A percentile compares a stretch with the other conserved stretches of the same genome.
Conservation (phyloP, 495 filamentous ascomycete species). For the Penicillium cinerascens region DNA sequence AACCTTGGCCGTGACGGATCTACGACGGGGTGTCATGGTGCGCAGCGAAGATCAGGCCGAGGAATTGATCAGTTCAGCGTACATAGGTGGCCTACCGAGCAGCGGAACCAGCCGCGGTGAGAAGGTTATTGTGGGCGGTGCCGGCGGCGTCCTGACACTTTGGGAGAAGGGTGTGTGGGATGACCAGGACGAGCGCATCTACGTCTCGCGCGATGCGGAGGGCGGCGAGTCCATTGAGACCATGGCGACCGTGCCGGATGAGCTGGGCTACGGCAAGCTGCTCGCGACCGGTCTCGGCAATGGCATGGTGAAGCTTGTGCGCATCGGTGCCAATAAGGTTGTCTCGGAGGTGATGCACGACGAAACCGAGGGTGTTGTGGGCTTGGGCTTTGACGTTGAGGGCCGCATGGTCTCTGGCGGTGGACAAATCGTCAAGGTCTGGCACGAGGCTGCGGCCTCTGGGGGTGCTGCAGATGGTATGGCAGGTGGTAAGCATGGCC, state of each 20-base stretch:
- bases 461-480: constrained; percentile 39
- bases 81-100: constrained; percentile 64
- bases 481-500: constrained; percentile 30
- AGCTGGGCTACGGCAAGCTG: constrained; percentile 62
- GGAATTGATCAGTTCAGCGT: constrained; percentile 75
- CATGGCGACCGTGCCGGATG: constrained; percentile 62
- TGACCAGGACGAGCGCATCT: constrained; percentile 85
- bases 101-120: constrained; percentile 62
- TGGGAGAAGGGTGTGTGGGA: constrained; percentile 96
- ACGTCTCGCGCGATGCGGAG: constrained; percentile 54
- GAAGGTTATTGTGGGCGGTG: constrained; percentile 76
- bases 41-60: constrained; percentile 92
- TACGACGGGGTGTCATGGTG: constrained; percentile 75
- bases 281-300: constrained; percentile 74
- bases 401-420: constrained; percentile 85
- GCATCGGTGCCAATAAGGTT: constrained; percentile 57
- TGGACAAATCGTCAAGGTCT: constrained; percentile 79
- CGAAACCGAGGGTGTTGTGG: constrained; percentile 77
- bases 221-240: constrained; percentile 70
- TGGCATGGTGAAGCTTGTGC: constrained; percentile 56
- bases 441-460: constrained; percentile 56
- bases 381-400: constrained; percentile 74
- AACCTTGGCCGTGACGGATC: constrained; percentile 83
- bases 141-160: constrained; percentile 75
- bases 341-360: constrained; percentile 66